phyloP scores from a whole-genome alignment of 805 yeast species.

The Monosporozyma unispora region DNA sequence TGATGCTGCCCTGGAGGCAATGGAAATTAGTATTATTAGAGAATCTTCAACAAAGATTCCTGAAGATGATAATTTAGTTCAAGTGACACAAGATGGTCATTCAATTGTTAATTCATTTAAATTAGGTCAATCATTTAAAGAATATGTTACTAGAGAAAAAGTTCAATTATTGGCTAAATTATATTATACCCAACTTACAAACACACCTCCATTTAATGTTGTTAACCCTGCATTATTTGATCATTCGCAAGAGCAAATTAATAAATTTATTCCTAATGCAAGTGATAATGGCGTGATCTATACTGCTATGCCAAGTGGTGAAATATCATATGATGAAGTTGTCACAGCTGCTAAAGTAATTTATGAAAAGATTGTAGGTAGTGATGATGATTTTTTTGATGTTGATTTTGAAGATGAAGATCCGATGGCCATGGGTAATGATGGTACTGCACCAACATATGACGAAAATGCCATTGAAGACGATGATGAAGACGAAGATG shows the following conservation, averaged over 20 bases:
- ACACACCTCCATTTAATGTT: conserved; percentile 48
- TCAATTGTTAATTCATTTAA: conserved; percentile 72
- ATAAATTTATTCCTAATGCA: conserved; percentile 28
- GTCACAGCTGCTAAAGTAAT: conserved; percentile 70
- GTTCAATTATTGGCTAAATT: conserved; percentile 53
- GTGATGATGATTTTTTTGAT: conserved; percentile 92
- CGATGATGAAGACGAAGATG: conserved; percentile 27
- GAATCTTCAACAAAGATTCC: conserved; percentile 57
- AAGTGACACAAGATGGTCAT: conserved; percentile 47
- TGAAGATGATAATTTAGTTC: conserved; percentile 50
- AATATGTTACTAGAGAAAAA: conserved; percentile 74
- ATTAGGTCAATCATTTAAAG: conserved; percentile 75
- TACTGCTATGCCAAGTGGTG: conserved; percentile 68
- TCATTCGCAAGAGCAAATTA: conserved; percentile 3
- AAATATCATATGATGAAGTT: conserved; percentile 85
- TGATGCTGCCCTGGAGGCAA: conserved; percentile 67
- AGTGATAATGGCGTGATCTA: conserved; percentile 42
- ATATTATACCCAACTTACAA: conserved; percentile 50
- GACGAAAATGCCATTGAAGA: conserved; percentile 23
- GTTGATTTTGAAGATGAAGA: conserved; percentile 95
- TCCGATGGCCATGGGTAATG: conserved; percentile 28
- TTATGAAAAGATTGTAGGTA: conserved; percentile 75
- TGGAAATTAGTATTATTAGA: conserved; percentile 72
- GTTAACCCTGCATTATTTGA: conserved; percentile 35
- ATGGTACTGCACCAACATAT: background rate